Percentiles rank a stretch among this genome's conserved stretches.
Evolutionary conservation across 257 asterid species (phyloP).

Genomic region (Knoxia roxburghii): DNA sequence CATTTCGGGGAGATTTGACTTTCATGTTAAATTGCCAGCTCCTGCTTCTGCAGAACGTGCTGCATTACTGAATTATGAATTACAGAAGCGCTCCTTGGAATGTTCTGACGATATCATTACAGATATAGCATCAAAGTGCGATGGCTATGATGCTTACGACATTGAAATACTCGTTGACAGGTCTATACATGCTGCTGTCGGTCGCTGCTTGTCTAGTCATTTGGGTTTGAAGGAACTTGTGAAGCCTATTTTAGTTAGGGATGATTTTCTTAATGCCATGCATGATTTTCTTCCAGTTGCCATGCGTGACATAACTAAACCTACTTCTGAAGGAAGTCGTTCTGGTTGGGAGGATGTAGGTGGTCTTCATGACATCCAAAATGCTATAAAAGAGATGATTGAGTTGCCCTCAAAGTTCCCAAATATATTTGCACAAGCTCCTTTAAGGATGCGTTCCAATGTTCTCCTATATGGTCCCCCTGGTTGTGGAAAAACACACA

Average conservation of each 20-base stretch:
- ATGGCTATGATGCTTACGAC: slow-evolving; percentile 98
- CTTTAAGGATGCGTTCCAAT: slow-evolving; percentile 90
- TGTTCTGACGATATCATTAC: slow-evolving; percentile 60
- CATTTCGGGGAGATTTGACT: slow-evolving; percentile 95
- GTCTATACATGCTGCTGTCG: slow-evolving; percentile 85
- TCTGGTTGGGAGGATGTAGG: slow-evolving; percentile 99
- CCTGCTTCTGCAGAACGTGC: slow-evolving; percentile 92
- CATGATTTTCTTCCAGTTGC: slow-evolving; percentile 92
- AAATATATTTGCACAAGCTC: slow-evolving; percentile 77
- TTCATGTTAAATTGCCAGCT: slow-evolving; percentile 78
- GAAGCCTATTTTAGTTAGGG: slow-evolving; percentile 52
- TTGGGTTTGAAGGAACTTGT: slow-evolving; percentile 30
- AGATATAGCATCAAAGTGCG: slow-evolving; percentile 87
- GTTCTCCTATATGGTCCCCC: slow-evolving; percentile 97
- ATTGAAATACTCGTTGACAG: slow-evolving; percentile 93
- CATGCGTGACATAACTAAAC: slow-evolving; percentile 88
- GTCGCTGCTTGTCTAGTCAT: slow-evolving; percentile 57
- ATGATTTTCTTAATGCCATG: slow-evolving; percentile 79
- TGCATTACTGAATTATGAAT: slow-evolving; percentile 73
- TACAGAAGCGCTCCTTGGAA: slow-evolving; percentile 74
- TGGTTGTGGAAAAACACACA: slow-evolving; percentile 98
- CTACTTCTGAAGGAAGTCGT: slow-evolving; percentile 66
- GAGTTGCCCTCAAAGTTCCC: slow-evolving; percentile 94
- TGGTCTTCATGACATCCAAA: slow-evolving; percentile 80
- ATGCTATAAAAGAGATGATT: slow-evolving; percentile 86